Conservation (phyloP, 352 stramenopile species). For the Blastocystis sp. region DNA sequence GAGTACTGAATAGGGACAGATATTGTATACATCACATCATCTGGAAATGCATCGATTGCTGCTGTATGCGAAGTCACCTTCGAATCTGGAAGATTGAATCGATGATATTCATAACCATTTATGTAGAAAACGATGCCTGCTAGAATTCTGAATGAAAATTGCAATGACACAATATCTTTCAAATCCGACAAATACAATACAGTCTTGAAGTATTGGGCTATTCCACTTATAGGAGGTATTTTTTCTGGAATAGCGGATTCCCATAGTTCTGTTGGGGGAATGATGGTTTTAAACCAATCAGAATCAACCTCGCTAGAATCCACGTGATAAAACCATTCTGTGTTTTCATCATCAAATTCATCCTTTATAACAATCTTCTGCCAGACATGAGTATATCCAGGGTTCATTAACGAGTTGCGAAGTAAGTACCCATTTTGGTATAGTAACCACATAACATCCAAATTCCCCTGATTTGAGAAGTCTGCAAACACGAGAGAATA, state of each 20-base stretch:
- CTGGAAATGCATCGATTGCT: background rate
- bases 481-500: background rate
- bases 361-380: background rate
- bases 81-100: conserved; percentile 42
- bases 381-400: conserved; percentile 26
- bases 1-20: conserved; percentile 37
- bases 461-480: background rate
- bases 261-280: conserved; percentile 11
- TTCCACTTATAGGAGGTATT: background rate
- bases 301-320: background rate
- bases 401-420: background rate
- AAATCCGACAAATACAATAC: conserved; percentile 10
- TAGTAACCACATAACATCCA: background rate
- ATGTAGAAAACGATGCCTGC: conserved; percentile 54
- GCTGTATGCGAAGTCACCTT: background rate
- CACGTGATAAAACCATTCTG: background rate
- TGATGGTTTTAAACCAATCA: conserved; percentile 26
- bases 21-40: background rate
- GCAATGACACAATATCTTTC: background rate
- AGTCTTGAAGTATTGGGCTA: conserved; percentile 61
- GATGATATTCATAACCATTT: conserved; percentile 45
- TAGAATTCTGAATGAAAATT: background rate
- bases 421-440: background rate
- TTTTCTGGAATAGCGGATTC: background rate
- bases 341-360: background rate